Percentiles rank a stretch among this genome's conserved stretches.
Conservation (phyloP, 148 eudicot species). For the Nepenthes mirabilis region DNA sequence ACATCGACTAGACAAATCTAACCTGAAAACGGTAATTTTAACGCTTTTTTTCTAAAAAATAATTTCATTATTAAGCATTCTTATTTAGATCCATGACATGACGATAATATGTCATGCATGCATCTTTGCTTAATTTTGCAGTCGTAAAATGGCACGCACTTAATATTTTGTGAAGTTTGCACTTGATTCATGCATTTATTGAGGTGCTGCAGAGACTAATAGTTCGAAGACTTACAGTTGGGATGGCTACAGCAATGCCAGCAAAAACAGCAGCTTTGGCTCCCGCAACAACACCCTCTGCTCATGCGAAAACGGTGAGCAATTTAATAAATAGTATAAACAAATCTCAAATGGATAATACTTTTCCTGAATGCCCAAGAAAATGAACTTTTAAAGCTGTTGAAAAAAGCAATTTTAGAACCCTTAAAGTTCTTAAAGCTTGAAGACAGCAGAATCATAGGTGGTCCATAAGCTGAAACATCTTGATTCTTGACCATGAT, state of each 20-base stretch:
- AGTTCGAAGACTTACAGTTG: slow-evolving; percentile 39
- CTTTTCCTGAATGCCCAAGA: neutral
- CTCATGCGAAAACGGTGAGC: neutral
- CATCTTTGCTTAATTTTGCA: too few species aligned
- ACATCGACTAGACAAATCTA: neutral
- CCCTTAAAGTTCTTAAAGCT: neutral
- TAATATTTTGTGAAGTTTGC: too few species aligned
- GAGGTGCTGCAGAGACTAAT: neutral
- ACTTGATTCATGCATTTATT: too few species aligned
- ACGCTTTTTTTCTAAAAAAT: too few species aligned
- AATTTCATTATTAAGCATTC: too few species aligned
- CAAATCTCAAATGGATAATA: neutral
- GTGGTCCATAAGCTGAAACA: neutral
- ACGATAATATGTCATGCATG: too few species aligned
- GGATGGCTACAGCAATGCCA: slow-evolving; percentile 67
- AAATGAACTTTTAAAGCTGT: neutral
- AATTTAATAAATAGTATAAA: neutral
- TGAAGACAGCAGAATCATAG: neutral
- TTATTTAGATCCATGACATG: too few species aligned
- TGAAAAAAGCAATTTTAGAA: too few species aligned
- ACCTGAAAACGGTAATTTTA: neutral
- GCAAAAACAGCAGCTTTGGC: slow-evolving; percentile 85
- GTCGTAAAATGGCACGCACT: neutral
- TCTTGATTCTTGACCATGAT: slow-evolving; percentile 10
- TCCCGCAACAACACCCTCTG: slow-evolving; percentile 88